Base-by-base conservation (phyloP, 345 rosid species). In the Laguncularia racemosa region DNA sequence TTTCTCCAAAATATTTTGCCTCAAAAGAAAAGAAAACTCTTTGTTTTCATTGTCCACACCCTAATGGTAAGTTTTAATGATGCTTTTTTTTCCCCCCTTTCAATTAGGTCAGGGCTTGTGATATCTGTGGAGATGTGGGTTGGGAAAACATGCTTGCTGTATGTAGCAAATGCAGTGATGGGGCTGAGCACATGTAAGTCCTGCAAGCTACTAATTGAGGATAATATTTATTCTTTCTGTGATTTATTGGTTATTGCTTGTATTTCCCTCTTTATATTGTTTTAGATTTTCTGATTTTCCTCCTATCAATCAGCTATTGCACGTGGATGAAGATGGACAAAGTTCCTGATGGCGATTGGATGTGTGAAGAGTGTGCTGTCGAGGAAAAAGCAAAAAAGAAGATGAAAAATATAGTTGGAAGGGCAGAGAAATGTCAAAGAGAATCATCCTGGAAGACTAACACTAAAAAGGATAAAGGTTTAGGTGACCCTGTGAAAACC, bases 161-260 rank as follows among this genome's bases (percentile, higher is more conserved):
- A 48, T 84, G 88, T 58, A 66, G 73, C 67, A 60, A 54, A 21
- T 81, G 88, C 71, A 20, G 52, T 53, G 78, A 74, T 68, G 91
- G 86, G 52, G 91, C 84, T 20, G 81, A 84, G 68, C 95, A 81
- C 71, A 84, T 56, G 95, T 86, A 78, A 57, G 75, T 13, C 15
- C 64, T 17, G 0, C 18, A 12, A n/a, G n/a, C 8, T 16, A 49
- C 10, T 47, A 26, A 48, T 48, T 46, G 46, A 5, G 18, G 46
- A 40, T 2, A 14, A 14, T 48, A 26, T 3, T 45, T 46, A 40
- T 12, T 44, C 20, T 58, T 16, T 7, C 11, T 46, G 38, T 46
- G 20, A 18, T 4, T 5, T 23, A 18, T 21, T 1, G 28, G 20
- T 12, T 33, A 2, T 46, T 16, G 40, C 6, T 28, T 33, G 12